phyloP scores from a whole-genome alignment of 352 stramenopile species.

The Globisporangium mamillatum region DNA sequence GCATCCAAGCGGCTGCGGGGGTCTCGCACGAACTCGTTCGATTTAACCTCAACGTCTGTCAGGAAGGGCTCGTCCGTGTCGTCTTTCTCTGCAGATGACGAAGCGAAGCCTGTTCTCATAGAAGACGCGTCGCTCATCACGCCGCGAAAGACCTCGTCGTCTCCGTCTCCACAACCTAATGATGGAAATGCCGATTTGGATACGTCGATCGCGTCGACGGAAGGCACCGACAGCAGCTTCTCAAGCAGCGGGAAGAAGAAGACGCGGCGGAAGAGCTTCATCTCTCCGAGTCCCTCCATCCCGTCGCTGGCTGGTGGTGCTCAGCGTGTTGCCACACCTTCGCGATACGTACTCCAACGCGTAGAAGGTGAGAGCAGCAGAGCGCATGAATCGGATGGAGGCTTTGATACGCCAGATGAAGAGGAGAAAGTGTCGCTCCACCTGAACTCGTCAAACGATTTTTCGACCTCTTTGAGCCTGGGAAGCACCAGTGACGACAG shows the following conservation, averaged over 20 bases:
- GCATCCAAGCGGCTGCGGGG: background rate
- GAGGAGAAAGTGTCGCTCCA: conserved; percentile 13
- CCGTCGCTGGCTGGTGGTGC: conserved; percentile 53
- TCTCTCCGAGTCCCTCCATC: conserved; percentile 44
- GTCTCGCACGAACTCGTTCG: background rate
- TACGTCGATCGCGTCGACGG: background rate
- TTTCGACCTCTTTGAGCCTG: conserved; percentile 8
- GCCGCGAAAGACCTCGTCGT: conserved; percentile 7
- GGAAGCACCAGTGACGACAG: conserved; percentile 7
- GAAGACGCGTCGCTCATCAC: conserved; percentile 8
- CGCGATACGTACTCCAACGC: conserved; percentile 7
- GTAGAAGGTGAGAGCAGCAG: background rate
- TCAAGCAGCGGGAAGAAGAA: conserved; percentile 29
- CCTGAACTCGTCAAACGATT: conserved; percentile 12
- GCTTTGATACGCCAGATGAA: conserved; percentile 10
- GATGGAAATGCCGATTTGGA: background rate
- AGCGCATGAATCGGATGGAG: conserved; percentile 17
- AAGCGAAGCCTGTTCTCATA: background rate
- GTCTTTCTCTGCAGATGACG: conserved; percentile 8
- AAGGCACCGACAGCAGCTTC: conserved; percentile 10
- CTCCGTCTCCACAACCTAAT: background rate
- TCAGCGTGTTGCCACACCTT: conserved; percentile 58
- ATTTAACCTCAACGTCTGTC: background rate
- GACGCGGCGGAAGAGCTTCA: conserved; percentile 43
- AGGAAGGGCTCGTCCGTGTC: background rate